Conservation (phyloP, 2,329 filamentous ascomycete genomes). For the Beauveria rudraprayagi region DNA sequence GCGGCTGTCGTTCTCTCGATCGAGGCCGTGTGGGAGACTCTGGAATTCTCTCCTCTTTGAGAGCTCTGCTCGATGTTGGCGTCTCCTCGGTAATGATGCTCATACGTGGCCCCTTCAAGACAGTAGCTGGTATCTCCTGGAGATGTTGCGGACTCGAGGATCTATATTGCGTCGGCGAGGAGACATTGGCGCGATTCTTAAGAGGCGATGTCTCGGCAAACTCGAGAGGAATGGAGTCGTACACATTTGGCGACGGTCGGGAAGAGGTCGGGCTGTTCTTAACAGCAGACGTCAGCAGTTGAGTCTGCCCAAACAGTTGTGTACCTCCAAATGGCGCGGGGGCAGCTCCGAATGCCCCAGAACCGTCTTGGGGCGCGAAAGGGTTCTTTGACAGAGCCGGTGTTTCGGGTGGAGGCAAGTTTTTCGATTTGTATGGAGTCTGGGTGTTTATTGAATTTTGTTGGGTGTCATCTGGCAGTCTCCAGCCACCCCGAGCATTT, state of each 20-base stretch:
- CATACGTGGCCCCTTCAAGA: slow-evolving; percentile 16
- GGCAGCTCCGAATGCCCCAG: slow-evolving; percentile 23
- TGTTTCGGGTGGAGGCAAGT: slow-evolving; percentile 34
- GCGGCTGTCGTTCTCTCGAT: slow-evolving; percentile 24
- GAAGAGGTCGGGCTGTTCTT: slow-evolving; percentile 51
- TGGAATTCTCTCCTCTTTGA: slow-evolving; percentile 25
- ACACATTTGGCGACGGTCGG: slow-evolving; percentile 44
- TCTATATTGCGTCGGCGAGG: slow-evolving; percentile 33
- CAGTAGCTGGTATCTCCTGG: slow-evolving; percentile 24
- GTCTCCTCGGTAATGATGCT: slow-evolving; percentile 19
- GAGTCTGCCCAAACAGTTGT: slow-evolving; percentile 49
- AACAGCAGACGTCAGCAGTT: slow-evolving; percentile 41
- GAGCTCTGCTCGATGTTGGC: slow-evolving; percentile 17
- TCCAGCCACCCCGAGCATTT: slow-evolving; percentile 32
- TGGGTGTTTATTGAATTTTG: slow-evolving; percentile 21
- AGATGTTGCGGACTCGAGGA: slow-evolving; percentile 34
- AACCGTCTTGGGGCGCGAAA: slow-evolving; percentile 22
- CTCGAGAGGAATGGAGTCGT: slow-evolving; percentile 39
- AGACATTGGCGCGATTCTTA: slow-evolving; percentile 39
- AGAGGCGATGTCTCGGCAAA: slow-evolving; percentile 38
- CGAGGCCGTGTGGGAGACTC: slow-evolving; percentile 27
- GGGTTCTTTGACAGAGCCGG: slow-evolving; percentile 41
- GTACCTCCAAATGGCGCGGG: slow-evolving; percentile 31
- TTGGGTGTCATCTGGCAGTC: slow-evolving; percentile 25
- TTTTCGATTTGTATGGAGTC: slow-evolving; percentile 25